Evolutionary conservation across 441 rosid species (phyloP), one percentile per base, ranked within the genome.

Genomic region (Jatropha multifida): DNA sequence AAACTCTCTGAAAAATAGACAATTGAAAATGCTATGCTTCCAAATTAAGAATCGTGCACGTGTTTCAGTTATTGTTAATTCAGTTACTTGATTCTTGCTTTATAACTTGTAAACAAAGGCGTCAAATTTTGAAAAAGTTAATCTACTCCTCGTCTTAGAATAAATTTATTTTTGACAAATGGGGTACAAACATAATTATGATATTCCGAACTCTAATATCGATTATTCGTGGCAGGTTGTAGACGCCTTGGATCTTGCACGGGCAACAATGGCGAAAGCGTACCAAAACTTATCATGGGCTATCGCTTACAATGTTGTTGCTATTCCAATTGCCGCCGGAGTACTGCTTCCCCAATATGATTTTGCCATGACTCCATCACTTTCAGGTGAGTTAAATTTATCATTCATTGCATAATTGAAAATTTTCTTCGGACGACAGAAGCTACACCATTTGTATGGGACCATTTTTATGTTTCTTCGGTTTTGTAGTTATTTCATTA

Each of bases 241-340:
- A 62, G 97, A 95, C 73, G 93, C 98, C 52, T 77, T 90, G 74
- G 90, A 92, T 84, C 97, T 93, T 52, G 94, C 95, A 41, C 90
- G 84, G 70, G 95, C 96, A 64, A 93, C 97, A 49, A 92, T 92
- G 97, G 82, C 86, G n/a, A 92, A 93, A 86, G 99, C 92, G 52
- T 92, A 92, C 81, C 99, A 95, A 81, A 95, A 91, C 81, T 79
- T 95, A 69, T 88, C 90, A 10, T 95, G 96, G 99, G 94, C 96
- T 23, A 85, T 95, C 17, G 95, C 91, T 0, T 93, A 96, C 78
- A 93, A 96, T 62, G 77, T 84, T 15, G 82, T 92, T 7, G 90
- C 97, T 68, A 88, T 92, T 80, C 99, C 98, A 73, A 83, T 93
- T 66, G 99, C 98, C 42, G 95, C 97, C 14, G 97, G 99, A 58